Evolutionary conservation across 140 eudicot genomes (phyloP).

Genomic region (Stevia rebaudiana): DNA sequence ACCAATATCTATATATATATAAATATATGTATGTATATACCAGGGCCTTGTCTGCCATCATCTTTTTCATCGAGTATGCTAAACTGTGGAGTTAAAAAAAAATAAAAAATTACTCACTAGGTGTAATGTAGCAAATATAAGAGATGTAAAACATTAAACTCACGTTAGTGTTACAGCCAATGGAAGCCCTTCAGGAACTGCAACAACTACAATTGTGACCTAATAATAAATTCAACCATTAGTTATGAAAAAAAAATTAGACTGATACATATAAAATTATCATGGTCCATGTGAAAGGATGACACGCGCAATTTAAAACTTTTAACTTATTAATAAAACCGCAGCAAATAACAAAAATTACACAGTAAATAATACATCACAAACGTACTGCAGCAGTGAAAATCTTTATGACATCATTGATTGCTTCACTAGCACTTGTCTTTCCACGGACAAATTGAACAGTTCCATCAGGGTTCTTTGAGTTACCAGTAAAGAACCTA

Average conservation of each 20-base stretch:
- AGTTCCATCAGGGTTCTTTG: conserved; percentile 61
- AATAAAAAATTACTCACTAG: not conserved
- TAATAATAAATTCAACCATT: conserved; percentile 25
- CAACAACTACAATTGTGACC: conserved; percentile 96
- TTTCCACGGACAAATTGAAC: conserved; percentile 60
- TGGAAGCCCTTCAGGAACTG: conserved; percentile 99
- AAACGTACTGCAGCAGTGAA: conserved; percentile 74
- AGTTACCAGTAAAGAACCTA: conserved; percentile 77
- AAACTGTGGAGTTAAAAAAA: conserved; percentile 40
- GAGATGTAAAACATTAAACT: conserved; percentile 23
- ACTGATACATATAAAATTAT: no score
- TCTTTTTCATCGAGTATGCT: conserved; percentile 95
- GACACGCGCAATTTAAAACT: no score
- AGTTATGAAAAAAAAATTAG: conserved; percentile 11
- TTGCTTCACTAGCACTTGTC: conserved; percentile 48
- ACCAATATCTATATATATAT: no score
- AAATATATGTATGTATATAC: conserved; percentile 30
- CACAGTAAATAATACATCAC: not conserved
- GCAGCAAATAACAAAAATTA: no score
- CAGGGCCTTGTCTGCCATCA: conserved; percentile 99
- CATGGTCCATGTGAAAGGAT: no score
- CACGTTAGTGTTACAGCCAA: conserved; percentile 95
- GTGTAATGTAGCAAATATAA: not conserved
- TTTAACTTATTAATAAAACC: no score
- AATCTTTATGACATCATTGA: conserved; percentile 60